Conservation (phyloP, 208 protist genomes). For the Trichomonas vaginalis region DNA sequence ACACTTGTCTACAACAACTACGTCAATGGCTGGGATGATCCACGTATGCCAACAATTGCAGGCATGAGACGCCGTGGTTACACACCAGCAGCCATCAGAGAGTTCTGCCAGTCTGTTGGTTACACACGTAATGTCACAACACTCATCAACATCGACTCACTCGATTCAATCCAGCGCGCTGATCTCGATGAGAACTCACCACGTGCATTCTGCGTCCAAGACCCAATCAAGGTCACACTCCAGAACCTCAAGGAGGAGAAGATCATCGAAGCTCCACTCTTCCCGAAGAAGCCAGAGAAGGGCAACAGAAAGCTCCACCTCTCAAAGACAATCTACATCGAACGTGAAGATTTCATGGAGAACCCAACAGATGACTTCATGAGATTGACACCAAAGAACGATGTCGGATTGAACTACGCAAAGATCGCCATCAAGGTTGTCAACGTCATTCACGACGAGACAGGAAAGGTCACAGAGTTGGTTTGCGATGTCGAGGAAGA, state of each 20-base stretch:
- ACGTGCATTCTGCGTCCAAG: slow-evolving; percentile 33
- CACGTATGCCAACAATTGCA: slow-evolving; percentile 41
- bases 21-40: slow-evolving; percentile 47
- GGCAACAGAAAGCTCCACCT: slow-evolving; percentile 63
- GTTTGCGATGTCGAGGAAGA: not conserved
- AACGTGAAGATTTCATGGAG: slow-evolving; percentile 75
- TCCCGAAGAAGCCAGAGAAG: slow-evolving; percentile 61
- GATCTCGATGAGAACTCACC: slow-evolving; percentile 31
- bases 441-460: not conserved
- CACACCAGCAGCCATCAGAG: slow-evolving; percentile 29
- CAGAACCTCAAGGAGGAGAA: not conserved
- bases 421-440: not conserved
- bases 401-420: slow-evolving; percentile 9
- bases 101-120: slow-evolving; percentile 33
- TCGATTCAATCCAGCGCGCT: slow-evolving; percentile 23
- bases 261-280: slow-evolving; percentile 67
- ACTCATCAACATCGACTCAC: not conserved
- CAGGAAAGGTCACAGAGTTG: not conserved
- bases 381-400: not conserved
- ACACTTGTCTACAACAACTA: slow-evolving; percentile 25
- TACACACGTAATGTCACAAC: slow-evolving; percentile 33
- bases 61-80: slow-evolving; percentile 39
- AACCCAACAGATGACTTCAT: not conserved
- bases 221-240: slow-evolving; percentile 33
- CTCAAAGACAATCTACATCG: slow-evolving; percentile 77